Conservation (phyloP, 352 stramenopile genomes). For the Sclerospora graminicola region DNA sequence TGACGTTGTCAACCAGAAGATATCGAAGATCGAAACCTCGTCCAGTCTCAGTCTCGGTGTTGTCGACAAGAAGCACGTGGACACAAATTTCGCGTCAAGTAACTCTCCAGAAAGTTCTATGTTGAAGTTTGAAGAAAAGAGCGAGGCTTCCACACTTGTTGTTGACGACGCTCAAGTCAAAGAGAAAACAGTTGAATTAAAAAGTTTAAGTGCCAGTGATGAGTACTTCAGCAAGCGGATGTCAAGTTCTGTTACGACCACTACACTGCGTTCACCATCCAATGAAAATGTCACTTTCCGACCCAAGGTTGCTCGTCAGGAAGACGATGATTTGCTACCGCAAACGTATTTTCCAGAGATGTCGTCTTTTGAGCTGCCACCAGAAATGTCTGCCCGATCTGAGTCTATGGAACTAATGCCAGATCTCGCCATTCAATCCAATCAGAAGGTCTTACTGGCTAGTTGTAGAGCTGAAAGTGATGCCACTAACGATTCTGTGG, state of each 20-base stretch:
- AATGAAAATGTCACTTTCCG: constrained; percentile 30
- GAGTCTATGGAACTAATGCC: constrained; percentile 1
- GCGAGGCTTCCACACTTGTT: constrained; percentile 3
- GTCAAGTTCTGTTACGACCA: constrained; percentile 15
- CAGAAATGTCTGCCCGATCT: background rate
- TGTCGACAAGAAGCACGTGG: constrained; percentile 2
- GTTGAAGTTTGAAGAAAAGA: constrained; percentile 11
- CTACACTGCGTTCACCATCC: constrained; percentile 17
- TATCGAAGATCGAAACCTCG: constrained; percentile 9
- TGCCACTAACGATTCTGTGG: background rate
- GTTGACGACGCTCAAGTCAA: background rate
- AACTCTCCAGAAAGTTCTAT: constrained; percentile 13
- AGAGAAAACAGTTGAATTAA: constrained; percentile 8
- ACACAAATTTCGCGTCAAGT: constrained; percentile 5
- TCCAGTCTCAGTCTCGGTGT: constrained; percentile 6
- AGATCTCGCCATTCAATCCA: background rate
- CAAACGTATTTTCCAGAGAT: background rate
- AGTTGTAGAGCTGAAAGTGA: no score
- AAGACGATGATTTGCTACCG: constrained; percentile 4
- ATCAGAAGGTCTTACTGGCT: background rate
- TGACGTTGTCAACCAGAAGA: background rate
- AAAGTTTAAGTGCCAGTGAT: constrained; percentile 17
- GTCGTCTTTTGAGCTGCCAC: background rate
- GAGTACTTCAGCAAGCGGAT: constrained; percentile 32
- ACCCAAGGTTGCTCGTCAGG: constrained; percentile 5